A percentile compares a stretch with the other conserved stretches of the same genome.
phyloP scores from a whole-genome alignment of 306 rosid genomes.

The Acmispon strigosus region DNA sequence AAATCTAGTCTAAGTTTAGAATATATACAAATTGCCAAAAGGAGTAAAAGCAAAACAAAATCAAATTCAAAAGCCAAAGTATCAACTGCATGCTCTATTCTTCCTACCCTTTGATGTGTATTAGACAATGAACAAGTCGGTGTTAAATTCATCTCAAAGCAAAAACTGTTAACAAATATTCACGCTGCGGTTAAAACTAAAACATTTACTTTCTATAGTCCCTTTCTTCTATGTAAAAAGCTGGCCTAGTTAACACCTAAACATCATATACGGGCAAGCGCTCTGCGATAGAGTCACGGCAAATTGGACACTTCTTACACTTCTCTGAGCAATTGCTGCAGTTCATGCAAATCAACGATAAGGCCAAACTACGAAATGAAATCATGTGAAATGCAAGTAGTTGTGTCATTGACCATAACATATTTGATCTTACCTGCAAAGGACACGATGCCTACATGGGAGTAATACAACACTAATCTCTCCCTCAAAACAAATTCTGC shows the following conservation, averaged over 20 bases:
- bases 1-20: neutral
- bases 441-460: conserved; percentile 88
- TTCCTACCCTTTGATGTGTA: conserved; percentile 20
- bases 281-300: conserved; percentile 65
- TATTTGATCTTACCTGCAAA: conserved; percentile 67
- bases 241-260: conserved; percentile 36
- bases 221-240: conserved; percentile 24
- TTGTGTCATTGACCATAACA: neutral
- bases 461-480: conserved; percentile 86
- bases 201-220: conserved; percentile 17
- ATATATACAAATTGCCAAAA: conserved; percentile 38
- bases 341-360: conserved; percentile 12
- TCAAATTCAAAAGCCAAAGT: conserved; percentile 19
- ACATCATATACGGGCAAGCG: conserved; percentile 85
- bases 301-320: conserved; percentile 88
- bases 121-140: conserved; percentile 22
- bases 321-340: conserved; percentile 84
- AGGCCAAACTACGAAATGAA: neutral
- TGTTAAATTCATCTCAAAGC: neutral
- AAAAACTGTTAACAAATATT: conserved; percentile 29
- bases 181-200: conserved; percentile 7
- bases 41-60: conserved; percentile 12
- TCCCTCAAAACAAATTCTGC: conserved; percentile 90
- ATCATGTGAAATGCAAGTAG: neutral
- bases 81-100: conserved; percentile 17